Conservation (phyloP, 768 basidiomycete species). For the Russula olivacea region DNA sequence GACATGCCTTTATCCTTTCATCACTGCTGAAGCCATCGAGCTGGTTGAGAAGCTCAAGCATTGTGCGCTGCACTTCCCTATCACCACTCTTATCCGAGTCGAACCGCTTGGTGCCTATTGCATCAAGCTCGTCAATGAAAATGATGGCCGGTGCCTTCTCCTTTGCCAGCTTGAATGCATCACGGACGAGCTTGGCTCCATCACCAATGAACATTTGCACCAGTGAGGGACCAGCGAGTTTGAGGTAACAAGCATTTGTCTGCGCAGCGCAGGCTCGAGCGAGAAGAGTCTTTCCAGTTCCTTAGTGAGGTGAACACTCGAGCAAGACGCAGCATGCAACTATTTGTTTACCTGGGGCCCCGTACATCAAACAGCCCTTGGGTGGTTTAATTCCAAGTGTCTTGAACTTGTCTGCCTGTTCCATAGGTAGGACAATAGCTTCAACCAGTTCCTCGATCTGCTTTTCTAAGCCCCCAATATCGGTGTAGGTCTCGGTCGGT, state of each 20-base stretch:
- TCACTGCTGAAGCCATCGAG: constrained; percentile 97
- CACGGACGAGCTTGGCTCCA: constrained; percentile 96
- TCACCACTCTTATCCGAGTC: constrained; percentile 99
- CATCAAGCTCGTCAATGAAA: constrained; percentile 97
- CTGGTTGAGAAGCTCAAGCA: constrained; percentile 98
- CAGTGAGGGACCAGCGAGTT: constrained; percentile 93
- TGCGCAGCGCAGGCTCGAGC: constrained; percentile 98
- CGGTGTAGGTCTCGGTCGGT: constrained; percentile 95
- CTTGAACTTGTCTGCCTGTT: constrained; percentile 98
- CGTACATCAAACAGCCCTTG: constrained; percentile 98
- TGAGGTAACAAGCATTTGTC: constrained; percentile 96
- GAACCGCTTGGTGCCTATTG: constrained; percentile 98
- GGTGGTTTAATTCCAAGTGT: constrained; percentile 96
- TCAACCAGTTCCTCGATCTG: constrained; percentile 99
- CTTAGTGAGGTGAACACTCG: constrained; percentile 31
- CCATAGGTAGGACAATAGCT: constrained; percentile 97
- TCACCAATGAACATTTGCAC: constrained; percentile 99
- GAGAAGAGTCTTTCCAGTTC: constrained; percentile 96
- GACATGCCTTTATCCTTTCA: constrained; percentile 86
- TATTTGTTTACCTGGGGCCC: constrained; percentile 74
- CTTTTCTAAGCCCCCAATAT: constrained; percentile 97
- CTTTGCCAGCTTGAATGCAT: constrained; percentile 96
- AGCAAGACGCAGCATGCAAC: not conserved
- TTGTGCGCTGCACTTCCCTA: constrained; percentile 99
- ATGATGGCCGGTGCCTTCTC: constrained; percentile 99